These are phyloP conservation scores for Cyphellophora attinorum DNA, from an alignment of 2,329 filamentous ascomycete species.

Conservation along the genomic window DNA sequence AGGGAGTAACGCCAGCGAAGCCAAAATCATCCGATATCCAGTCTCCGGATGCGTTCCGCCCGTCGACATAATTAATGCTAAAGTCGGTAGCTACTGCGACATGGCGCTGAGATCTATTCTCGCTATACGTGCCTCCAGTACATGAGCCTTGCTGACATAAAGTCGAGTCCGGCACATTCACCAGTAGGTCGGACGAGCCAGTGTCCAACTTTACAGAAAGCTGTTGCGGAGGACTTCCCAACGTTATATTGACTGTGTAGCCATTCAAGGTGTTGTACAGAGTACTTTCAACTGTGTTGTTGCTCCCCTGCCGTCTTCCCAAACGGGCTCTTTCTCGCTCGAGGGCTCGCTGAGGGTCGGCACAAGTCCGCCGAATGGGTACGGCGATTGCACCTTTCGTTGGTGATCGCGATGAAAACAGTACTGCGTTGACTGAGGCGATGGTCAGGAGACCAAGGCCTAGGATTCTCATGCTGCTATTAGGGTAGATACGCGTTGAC, in stretches of 20 bases:
- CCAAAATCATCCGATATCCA: conserved; percentile 63
- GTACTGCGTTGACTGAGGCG: conserved; percentile 17
- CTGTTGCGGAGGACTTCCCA: conserved; percentile 48
- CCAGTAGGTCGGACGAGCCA: conserved; percentile 55
- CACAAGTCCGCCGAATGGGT: conserved; percentile 11
- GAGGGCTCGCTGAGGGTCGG: conserved; percentile 8
- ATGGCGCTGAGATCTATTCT: conserved; percentile 68
- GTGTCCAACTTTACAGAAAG: conserved; percentile 52
- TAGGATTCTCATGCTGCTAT: no score
- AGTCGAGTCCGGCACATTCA: conserved; percentile 53
- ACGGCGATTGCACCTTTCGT: conserved; percentile 15
- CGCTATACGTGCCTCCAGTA: conserved; percentile 53
- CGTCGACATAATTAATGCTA: conserved; percentile 82
- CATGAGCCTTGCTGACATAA: conserved; percentile 54
- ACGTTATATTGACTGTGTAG: conserved; percentile 43
- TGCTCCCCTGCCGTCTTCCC: conserved; percentile 7
- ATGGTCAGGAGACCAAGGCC: conserved; percentile 5
- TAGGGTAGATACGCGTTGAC: no score
- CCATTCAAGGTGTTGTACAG: conserved; percentile 22
- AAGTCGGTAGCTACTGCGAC: conserved; percentile 64
- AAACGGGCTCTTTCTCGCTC: conserved; percentile 13
- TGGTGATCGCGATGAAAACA: conserved; percentile 13
- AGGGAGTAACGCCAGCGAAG: conserved; percentile 41
- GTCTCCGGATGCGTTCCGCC: conserved; percentile 65
- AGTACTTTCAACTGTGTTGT: conserved; percentile 9